These are phyloP conservation scores for Metarhizium guizhouense DNA, from an alignment of 2,329 filamentous ascomycete species.

Conservation along the genomic window DNA sequence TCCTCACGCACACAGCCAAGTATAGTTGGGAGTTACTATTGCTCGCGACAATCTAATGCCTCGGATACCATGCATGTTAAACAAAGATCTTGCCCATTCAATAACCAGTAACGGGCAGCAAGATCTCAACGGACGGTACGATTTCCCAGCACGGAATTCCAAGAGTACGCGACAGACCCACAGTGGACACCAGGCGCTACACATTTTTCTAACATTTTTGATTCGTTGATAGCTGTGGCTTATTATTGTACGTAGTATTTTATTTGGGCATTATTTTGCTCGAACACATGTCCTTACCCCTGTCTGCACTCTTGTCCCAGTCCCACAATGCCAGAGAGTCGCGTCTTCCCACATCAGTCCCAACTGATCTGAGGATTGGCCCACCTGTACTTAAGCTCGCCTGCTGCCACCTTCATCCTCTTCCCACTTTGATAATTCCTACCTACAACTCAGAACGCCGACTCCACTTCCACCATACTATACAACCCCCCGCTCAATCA, in stretches of 20 bases:
- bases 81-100: no score
- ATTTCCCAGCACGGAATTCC: background rate
- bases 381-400: slow-evolving; percentile 30
- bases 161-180: background rate
- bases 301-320: background rate
- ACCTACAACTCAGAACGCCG: background rate
- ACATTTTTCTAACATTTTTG: background rate
- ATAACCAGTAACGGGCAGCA: no score
- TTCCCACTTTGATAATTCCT: slow-evolving; percentile 10
- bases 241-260: background rate
- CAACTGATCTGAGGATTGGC: slow-evolving; percentile 28
- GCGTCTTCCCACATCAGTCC: background rate
- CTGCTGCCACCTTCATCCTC: slow-evolving; percentile 16
- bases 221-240: background rate
- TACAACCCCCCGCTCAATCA: slow-evolving; percentile 2
- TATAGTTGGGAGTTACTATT: no score
- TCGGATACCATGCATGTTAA: no score
- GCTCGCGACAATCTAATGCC: no score
- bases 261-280: background rate
- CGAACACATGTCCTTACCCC: background rate
- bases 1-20: no score
- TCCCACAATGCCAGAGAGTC: background rate
- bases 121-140: background rate
- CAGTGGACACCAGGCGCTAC: background rate
- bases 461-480: slow-evolving; percentile 1